These are phyloP conservation scores for Diaporthe aspalathi DNA, from an alignment of 2,329 filamentous ascomycete species.

Conservation along the genomic window DNA sequence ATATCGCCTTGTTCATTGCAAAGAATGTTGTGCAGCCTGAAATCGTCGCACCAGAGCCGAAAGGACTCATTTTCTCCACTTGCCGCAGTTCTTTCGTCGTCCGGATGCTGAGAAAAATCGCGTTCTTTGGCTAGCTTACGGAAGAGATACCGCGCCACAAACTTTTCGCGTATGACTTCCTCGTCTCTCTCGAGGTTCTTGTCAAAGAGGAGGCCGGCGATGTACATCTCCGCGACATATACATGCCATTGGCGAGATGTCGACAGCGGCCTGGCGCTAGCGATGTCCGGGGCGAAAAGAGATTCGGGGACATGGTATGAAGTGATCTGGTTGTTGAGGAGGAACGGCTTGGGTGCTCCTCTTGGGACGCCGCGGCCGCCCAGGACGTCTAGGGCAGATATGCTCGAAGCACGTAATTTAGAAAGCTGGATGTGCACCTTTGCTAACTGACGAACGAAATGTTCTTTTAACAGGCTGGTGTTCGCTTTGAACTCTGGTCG, in stretches of 20 bases:
- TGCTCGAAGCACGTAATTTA: not conserved
- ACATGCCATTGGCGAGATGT: not conserved
- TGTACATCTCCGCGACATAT: not conserved
- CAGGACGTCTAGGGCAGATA: not conserved
- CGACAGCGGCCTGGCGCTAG: not conserved
- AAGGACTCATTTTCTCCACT: not conserved
- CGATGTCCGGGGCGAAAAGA: not conserved
- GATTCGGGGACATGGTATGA: not conserved
- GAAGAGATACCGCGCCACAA: slow-evolving; percentile 1
- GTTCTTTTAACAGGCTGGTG: not conserved
- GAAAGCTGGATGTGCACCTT: not conserved
- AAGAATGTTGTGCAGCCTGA: not conserved
- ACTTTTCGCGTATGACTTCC: not conserved
- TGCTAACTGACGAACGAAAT: not conserved
- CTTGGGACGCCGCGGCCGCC: not conserved
- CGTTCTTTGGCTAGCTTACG: not conserved
- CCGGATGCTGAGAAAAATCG: not conserved
- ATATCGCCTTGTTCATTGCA: not conserved
- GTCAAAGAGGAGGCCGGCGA: slow-evolving; percentile 6
- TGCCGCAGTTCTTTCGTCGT: not conserved
- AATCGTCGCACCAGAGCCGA: not conserved
- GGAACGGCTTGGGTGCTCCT: not conserved
- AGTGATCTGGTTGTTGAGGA: slow-evolving; percentile 7
- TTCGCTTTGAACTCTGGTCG: not conserved
- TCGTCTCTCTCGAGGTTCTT: not conserved